Evolutionary conservation across 345 rosid genomes (phyloP).

Genomic region (Pugionium cornutum): DNA sequence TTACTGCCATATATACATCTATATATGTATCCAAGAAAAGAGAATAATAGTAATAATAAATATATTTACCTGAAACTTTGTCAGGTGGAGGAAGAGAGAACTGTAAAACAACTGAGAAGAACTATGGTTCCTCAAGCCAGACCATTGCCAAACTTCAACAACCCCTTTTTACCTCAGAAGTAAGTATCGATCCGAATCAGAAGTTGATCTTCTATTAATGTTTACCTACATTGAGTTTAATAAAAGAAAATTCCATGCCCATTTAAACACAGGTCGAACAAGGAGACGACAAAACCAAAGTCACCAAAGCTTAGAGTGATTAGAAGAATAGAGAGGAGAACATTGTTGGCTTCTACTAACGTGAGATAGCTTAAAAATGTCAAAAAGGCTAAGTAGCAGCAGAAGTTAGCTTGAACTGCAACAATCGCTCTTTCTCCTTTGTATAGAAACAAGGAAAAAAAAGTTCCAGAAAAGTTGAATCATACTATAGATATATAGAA

Average conservation of each 20-base stretch:
- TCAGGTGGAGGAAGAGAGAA: conserved; percentile 91
- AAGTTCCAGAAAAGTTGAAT: conserved; percentile 4
- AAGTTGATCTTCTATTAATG: not conserved
- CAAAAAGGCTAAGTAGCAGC: not conserved
- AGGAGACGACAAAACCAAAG: conserved; percentile 60
- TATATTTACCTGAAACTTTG: not conserved
- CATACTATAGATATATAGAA: not conserved
- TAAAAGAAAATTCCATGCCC: not conserved
- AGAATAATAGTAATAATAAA: too few relatives aligned
- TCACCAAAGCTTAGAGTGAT: conserved; percentile 53
- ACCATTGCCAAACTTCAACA: conserved; percentile 81
- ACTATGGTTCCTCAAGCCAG: conserved; percentile 92
- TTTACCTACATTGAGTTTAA: not conserved
- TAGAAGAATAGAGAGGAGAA: conserved; percentile 20
- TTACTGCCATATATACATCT: conserved; percentile 1
- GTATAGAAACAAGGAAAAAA: too few relatives aligned
- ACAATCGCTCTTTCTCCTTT: not conserved
- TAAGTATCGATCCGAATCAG: too few relatives aligned
- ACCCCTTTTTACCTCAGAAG: conserved; percentile 76
- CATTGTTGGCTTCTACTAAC: conserved; percentile 19
- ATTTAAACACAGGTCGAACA: conserved; percentile 54
- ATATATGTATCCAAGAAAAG: not conserved
- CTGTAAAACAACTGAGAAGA: conserved; percentile 80
- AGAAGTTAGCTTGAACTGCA: conserved; percentile 49
- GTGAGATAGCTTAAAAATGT: not conserved